A percentile compares a stretch with the other conserved stretches of the same genome.
phyloP scores from a whole-genome alignment of 371 early-diverging fungal species.

The Nematocida sp. region DNA sequence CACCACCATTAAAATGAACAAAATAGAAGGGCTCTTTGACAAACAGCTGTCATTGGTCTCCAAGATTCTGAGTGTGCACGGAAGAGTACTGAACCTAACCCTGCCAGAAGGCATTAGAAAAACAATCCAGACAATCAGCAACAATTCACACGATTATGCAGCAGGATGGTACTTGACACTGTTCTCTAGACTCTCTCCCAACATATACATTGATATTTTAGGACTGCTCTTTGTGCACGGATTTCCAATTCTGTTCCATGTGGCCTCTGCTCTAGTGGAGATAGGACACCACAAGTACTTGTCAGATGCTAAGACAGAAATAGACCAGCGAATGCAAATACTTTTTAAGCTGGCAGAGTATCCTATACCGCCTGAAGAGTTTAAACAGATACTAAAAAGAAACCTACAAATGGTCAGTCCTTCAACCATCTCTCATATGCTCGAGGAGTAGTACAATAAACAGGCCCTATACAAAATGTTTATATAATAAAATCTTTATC shows the following conservation, averaged over 20 bases:
- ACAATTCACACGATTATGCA: constrained; percentile 54
- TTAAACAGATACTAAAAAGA: not conserved
- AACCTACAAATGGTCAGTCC: constrained; percentile 43
- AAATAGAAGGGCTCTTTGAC: constrained; percentile 63
- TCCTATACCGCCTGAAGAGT: constrained; percentile 22
- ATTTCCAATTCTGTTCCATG: constrained; percentile 59
- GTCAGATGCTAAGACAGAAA: not conserved
- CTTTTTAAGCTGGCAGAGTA: constrained; percentile 50
- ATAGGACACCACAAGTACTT: constrained; percentile 34
- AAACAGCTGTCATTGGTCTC: constrained; percentile 55
- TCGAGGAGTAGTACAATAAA: not conserved
- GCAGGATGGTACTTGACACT: constrained; percentile 65
- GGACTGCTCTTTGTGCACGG: constrained; percentile 63
- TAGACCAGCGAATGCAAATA: constrained; percentile 45
- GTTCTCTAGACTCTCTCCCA: constrained; percentile 63
- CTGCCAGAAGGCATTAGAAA: constrained; percentile 57
- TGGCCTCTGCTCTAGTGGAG: constrained; percentile 58
- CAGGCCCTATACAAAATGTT: no score
- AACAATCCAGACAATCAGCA: constrained; percentile 40
- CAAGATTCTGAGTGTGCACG: constrained; percentile 59
- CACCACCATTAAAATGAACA: constrained; percentile 54
- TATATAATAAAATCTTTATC: no score
- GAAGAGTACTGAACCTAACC: constrained; percentile 46
- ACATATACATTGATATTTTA: constrained; percentile 56
- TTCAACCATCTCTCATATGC: constrained; percentile 28